Evolutionary conservation across 116 monocot species (phyloP).

Genomic region (Trichopus zeylanicus): DNA sequence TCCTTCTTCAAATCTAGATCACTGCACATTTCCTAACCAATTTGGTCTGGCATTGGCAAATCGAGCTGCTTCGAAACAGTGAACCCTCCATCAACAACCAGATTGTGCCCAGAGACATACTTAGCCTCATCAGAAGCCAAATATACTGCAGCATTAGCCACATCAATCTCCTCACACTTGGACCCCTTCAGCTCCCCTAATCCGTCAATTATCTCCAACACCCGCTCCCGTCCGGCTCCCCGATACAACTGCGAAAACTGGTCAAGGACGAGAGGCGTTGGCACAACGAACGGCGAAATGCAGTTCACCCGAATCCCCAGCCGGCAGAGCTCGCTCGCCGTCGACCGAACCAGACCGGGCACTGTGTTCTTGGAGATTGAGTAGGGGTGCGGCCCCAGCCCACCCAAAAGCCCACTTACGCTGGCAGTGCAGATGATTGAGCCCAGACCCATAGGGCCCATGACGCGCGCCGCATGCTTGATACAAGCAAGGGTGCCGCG

Average conservation of each 20-base stretch:
- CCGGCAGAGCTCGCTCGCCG: too few species aligned
- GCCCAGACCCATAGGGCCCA: slow-evolving; percentile 26
- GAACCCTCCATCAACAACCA: slow-evolving; percentile 33
- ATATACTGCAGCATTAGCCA: slow-evolving; percentile 26
- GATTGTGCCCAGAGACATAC: slow-evolving; percentile 29
- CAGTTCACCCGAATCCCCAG: too few species aligned
- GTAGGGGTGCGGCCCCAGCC: too few species aligned
- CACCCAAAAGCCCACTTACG: too few species aligned
- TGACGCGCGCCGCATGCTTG: slow-evolving; percentile 65
- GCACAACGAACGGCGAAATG: slow-evolving; percentile 31
- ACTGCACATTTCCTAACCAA: too few species aligned
- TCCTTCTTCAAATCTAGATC: too few species aligned
- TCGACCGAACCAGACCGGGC: too few species aligned
- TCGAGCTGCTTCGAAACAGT: slow-evolving; percentile 15
- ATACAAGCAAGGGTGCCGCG: slow-evolving; percentile 41
- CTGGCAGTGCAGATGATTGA: slow-evolving; percentile 54
- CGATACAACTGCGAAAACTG: slow-evolving; percentile 21
- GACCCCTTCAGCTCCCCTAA: slow-evolving; percentile 23
- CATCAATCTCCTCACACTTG: slow-evolving; percentile 14
- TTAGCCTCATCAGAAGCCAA: slow-evolving; percentile 24
- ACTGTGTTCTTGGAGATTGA: too few species aligned
- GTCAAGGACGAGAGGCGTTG: slow-evolving; percentile 26
- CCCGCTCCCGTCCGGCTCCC: slow-evolving; percentile 11
- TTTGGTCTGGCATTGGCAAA: neutral
- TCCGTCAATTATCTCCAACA: slow-evolving; percentile 14